A percentile compares a stretch with the other conserved stretches of the same genome.
These are phyloP conservation scores for Sordariomycetes sp. DNA, from an alignment of 2,329 filamentous ascomycete genomes.

Conservation along the genomic window DNA sequence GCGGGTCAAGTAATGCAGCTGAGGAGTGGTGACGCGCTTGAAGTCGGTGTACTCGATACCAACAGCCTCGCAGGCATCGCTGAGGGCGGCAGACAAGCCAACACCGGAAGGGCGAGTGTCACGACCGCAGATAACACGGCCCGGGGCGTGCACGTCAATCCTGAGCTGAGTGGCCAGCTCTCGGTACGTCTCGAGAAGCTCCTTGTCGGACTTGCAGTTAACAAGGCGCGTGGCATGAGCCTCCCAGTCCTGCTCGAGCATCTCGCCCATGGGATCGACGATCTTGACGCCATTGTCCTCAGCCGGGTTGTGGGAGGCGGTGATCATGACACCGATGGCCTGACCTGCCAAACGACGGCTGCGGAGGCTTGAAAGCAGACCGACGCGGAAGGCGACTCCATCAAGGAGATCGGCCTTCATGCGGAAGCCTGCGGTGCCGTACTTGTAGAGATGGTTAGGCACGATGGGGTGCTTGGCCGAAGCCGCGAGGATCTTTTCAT, in stretches of 20 bases:
- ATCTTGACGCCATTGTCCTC: conserved; percentile 91
- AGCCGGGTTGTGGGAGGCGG: conserved; percentile 85
- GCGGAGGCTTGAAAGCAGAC: conserved; percentile 77
- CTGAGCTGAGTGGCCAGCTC: conserved; percentile 66
- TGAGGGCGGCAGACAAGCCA: conserved; percentile 68
- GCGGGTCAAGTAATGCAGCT: conserved; percentile 92
- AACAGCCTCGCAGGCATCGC: conserved; percentile 69
- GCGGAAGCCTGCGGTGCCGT: conserved; percentile 60
- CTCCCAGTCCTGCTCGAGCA: conserved; percentile 96
- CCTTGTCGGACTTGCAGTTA: conserved; percentile 69
- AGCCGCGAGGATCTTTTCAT: conserved; percentile 47
- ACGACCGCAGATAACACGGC: conserved; percentile 79
- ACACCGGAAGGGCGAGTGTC: conserved; percentile 92
- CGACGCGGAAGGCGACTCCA: conserved; percentile 87
- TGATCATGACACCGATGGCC: conserved; percentile 95
- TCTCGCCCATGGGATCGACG: conserved; percentile 95
- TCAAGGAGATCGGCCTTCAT: conserved; percentile 74
- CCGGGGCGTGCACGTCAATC: conserved; percentile 61
- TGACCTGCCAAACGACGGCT: conserved; percentile 85
- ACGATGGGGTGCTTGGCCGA: conserved; percentile 54
- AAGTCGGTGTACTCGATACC: conserved; percentile 71
- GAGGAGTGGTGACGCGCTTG: conserved; percentile 91
- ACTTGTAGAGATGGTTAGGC: conserved; percentile 47
- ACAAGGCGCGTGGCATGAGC: conserved; percentile 78
- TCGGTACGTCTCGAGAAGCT: conserved; percentile 68